These are phyloP conservation scores for Alternaria metachromatica DNA, from an alignment of 2,329 filamentous ascomycete genomes.

Conservation along the genomic window DNA sequence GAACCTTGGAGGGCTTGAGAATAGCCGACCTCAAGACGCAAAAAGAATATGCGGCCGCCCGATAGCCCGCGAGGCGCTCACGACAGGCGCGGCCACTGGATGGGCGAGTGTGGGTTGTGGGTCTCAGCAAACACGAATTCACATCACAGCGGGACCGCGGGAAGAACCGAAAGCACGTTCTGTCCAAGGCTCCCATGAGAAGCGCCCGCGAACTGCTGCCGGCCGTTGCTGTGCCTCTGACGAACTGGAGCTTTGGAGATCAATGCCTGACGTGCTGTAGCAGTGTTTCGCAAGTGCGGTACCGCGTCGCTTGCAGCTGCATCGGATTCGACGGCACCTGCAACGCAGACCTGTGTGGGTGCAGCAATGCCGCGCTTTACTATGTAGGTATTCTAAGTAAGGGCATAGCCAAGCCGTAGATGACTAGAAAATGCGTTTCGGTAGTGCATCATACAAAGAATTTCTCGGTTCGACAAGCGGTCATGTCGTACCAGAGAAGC, in stretches of 20 bases:
- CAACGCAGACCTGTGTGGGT: constrained; percentile 6
- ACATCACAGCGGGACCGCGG: constrained; percentile 10
- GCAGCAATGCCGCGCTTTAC: constrained; percentile 10
- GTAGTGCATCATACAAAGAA: constrained; percentile 1
- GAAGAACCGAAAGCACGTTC: constrained; percentile 21
- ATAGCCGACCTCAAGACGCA: constrained; percentile 7
- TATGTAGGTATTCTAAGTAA: constrained; percentile 18
- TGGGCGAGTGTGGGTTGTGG: constrained; percentile 18
- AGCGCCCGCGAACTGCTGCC: constrained; percentile 26
- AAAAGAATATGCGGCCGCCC: constrained; percentile 11
- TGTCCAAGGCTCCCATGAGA: constrained; percentile 16
- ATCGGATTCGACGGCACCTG: constrained; percentile 2
- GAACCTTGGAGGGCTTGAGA: not conserved
- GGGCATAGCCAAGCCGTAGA: constrained; percentile 18
- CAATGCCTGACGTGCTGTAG: not conserved
- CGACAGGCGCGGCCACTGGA: constrained; percentile 20
- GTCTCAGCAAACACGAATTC: constrained; percentile 22
- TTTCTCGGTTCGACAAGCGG: not conserved
- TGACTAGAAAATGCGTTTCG: constrained; percentile 4
- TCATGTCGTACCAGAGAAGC: constrained; percentile 12
- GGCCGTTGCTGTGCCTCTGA: constrained; percentile 15
- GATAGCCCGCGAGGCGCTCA: constrained; percentile 21
- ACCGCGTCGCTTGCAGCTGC: constrained; percentile 1
- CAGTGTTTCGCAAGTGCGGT: not conserved
- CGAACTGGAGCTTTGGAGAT: not conserved